Conservation (phyloP, 768 basidiomycete species). For the Botryobasidium botryosum region DNA sequence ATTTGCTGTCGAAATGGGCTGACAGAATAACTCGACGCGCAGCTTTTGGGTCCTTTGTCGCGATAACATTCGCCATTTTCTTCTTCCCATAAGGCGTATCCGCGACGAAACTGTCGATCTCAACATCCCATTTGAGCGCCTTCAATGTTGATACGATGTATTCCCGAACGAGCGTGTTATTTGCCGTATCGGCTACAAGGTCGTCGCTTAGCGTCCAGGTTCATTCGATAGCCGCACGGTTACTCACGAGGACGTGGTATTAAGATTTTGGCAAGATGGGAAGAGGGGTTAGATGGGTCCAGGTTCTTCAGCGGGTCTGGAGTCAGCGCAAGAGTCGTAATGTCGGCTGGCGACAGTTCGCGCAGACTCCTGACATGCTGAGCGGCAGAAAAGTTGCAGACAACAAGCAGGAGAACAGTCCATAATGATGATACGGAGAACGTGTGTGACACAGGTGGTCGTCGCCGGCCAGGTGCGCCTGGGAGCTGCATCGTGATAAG, state of each 20-base stretch:
- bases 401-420: too few relatives aligned
- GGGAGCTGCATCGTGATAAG: too few relatives aligned
- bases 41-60: constrained; percentile 84
- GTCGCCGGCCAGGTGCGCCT: too few relatives aligned
- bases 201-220: background rate
- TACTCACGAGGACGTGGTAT: constrained; percentile 67
- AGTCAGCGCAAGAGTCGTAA: constrained; percentile 33
- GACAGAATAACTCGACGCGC: constrained; percentile 67
- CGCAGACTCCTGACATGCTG: too few relatives aligned
- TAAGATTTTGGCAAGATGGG: constrained; percentile 67
- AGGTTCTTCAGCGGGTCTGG: constrained; percentile 51
- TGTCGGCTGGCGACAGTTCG: constrained; percentile 20
- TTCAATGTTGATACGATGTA: constrained; percentile 62
- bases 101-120: constrained; percentile 65
- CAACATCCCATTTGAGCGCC: constrained; percentile 70
- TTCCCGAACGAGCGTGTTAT: constrained; percentile 65
- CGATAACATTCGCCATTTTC: constrained; percentile 79
- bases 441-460: too few relatives aligned
- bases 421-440: too few relatives aligned
- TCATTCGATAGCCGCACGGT: background rate
- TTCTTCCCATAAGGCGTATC: constrained; percentile 67
- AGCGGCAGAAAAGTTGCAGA: too few relatives aligned
- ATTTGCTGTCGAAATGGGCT: constrained; percentile 92
- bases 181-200: constrained; percentile 44
- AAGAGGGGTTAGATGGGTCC: constrained; percentile 44